Conservation (phyloP, 352 stramenopile species). For the Phytopythium cucurbitacearum region DNA sequence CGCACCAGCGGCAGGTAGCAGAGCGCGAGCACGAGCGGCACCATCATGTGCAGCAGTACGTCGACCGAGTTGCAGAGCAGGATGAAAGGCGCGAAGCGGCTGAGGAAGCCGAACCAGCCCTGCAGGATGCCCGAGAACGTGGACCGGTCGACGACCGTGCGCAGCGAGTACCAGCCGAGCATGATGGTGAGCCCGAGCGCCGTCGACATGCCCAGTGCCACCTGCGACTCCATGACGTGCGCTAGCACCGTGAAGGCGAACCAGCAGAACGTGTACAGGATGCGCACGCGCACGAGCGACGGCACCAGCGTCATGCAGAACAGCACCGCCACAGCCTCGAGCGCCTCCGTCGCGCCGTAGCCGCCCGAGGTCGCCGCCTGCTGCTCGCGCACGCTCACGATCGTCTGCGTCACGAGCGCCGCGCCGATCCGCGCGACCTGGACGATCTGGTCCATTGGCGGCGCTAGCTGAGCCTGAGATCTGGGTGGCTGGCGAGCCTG, state of each 20-base stretch:
- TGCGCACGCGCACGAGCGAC: conserved; percentile 24
- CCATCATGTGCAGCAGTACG: conserved; percentile 34
- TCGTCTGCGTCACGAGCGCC: conserved; percentile 24
- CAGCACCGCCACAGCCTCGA: conserved; percentile 28
- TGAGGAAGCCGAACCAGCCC: conserved; percentile 42
- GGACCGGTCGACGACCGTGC: conserved; percentile 27
- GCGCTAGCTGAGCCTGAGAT: conserved; percentile 15
- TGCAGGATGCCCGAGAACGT: conserved; percentile 46
- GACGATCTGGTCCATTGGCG: not conserved
- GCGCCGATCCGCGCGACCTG: conserved; percentile 16
- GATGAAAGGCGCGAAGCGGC: conserved; percentile 26
- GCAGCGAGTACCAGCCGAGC: conserved; percentile 53
- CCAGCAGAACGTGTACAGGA: conserved; percentile 51
- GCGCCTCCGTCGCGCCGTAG: conserved; percentile 12
- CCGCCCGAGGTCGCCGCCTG: conserved; percentile 7
- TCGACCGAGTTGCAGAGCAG: conserved; percentile 34
- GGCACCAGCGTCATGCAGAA: conserved; percentile 33
- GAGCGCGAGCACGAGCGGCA: conserved; percentile 32
- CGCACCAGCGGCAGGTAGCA: conserved; percentile 38
- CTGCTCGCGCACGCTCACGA: conserved; percentile 22
- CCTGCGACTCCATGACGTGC: conserved; percentile 24
- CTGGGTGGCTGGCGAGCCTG: not conserved
- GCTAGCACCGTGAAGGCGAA: conserved; percentile 28
- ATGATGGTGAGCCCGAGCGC: conserved; percentile 46
- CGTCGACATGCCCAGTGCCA: conserved; percentile 35